Evolutionary conservation across 192 early-diverging fungal genomes (phyloP).

Genomic region (Entomortierella parvispora): DNA sequence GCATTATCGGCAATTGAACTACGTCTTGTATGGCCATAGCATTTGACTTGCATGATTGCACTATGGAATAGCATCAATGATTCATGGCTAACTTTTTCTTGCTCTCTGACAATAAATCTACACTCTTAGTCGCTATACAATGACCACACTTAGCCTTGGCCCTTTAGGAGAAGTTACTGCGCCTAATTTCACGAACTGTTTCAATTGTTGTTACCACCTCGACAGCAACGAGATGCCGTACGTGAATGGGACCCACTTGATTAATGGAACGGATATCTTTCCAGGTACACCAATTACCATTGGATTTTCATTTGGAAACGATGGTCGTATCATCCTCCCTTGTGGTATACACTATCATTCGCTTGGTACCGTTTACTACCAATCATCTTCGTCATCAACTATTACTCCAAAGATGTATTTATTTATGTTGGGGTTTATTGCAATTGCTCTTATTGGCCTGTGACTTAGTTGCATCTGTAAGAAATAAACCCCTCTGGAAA

Average conservation of each 20-base stretch:
- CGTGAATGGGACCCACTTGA: conserved; percentile 30
- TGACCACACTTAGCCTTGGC: conserved; percentile 25
- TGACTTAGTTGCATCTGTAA: conserved; percentile 15
- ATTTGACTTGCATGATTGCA: conserved; percentile 13
- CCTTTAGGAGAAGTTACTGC: conserved; percentile 12
- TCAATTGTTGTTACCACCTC: conserved; percentile 17
- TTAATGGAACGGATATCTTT: conserved; percentile 35
- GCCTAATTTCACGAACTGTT: conserved; percentile 2
- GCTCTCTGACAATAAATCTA: conserved; percentile 16
- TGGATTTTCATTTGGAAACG: conserved; percentile 28
- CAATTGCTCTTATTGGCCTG: conserved; percentile 25
- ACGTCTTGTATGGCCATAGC: conserved; percentile 16
- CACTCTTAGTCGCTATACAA: conserved; percentile 21
- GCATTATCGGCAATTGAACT: conserved; percentile 6
- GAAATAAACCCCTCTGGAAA: no score
- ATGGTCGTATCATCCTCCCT: conserved; percentile 29
- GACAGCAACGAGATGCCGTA: conserved; percentile 8
- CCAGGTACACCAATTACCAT: conserved; percentile 11
- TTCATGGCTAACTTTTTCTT: conserved; percentile 17
- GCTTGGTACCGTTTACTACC: conserved; percentile 17
- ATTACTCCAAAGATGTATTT: conserved; percentile 22
- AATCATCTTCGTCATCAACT: conserved; percentile 17
- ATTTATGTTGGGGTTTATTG: conserved; percentile 22
- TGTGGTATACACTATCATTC: conserved; percentile 17
- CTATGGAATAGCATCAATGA: conserved; percentile 20